Evolutionary conservation across 1,284 basidiomycete genomes (phyloP).

Genomic region (Singerocomus rubriflavus): DNA sequence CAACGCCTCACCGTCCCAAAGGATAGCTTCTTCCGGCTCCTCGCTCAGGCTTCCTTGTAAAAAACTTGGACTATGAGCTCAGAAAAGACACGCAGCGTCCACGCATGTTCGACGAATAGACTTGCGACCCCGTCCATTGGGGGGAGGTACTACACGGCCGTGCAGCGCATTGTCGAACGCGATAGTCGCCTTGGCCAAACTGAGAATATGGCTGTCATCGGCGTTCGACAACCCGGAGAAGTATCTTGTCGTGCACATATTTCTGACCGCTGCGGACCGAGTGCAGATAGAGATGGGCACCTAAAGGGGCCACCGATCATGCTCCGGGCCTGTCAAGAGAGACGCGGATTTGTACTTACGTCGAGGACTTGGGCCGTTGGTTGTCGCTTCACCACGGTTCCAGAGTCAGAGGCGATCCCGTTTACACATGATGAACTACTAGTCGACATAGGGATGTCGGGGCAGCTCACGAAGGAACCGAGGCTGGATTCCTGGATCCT

Average conservation of each 20-base stretch:
- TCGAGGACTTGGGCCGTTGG: slow-evolving; percentile 5
- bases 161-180: slow-evolving; percentile 17
- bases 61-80: slow-evolving; percentile 15
- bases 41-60: slow-evolving; percentile 9
- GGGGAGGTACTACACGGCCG: neutral
- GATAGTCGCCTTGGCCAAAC: slow-evolving; percentile 17
- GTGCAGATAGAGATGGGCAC: slow-evolving; percentile 12
- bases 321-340: neutral
- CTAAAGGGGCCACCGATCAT: slow-evolving; percentile 2
- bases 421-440: neutral
- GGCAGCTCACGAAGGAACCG: too few relatives aligned
- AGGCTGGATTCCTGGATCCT: neutral
- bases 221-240: slow-evolving; percentile 20
- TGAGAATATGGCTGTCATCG: slow-evolving; percentile 14
- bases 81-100: slow-evolving; percentile 17
- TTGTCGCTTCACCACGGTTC: neutral
- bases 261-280: slow-evolving; percentile 14
- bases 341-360: slow-evolving; percentile 2
- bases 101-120: slow-evolving; percentile 9
- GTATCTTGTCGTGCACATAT: neutral
- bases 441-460: neutral
- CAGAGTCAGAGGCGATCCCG: neutral
- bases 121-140: neutral
- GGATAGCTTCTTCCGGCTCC: slow-evolving; percentile 22
- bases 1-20: slow-evolving; percentile 25